Evolutionary conservation across 768 basidiomycete genomes (phyloP).

Genomic region (Calvatia gigantea): DNA sequence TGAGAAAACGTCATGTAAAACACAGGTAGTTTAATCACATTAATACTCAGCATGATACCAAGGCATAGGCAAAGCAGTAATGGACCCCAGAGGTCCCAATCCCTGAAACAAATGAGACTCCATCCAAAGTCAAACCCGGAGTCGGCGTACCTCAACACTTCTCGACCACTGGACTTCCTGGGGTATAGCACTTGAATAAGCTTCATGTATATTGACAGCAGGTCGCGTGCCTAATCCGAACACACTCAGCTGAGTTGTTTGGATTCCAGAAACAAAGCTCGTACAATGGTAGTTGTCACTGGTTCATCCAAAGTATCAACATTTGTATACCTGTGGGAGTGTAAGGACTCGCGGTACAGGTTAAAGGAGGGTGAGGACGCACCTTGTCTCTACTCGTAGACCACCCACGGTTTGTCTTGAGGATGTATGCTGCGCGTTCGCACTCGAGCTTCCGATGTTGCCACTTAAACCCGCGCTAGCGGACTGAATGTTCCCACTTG

Average conservation of each 20-base stretch:
- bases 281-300: constrained; percentile 81
- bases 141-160: constrained; percentile 61
- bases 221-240: constrained; percentile 68
- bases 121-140: background rate
- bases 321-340: constrained; percentile 60
- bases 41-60: constrained; percentile 82
- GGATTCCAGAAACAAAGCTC: constrained; percentile 20
- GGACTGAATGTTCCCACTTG: constrained; percentile 29
- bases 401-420: constrained; percentile 76
- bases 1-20: background rate
- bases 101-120: constrained; percentile 42
- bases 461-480: constrained; percentile 49
- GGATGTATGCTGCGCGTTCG: constrained; percentile 33
- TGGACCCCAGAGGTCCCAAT: constrained; percentile 99
- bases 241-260: background rate
- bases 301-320: constrained; percentile 92
- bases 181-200: constrained; percentile 93
- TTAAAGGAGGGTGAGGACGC: constrained; percentile 18
- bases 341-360: background rate
- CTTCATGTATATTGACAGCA: constrained; percentile 89
- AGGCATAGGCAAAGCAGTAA: constrained; percentile 77
- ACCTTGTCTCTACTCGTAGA: constrained; percentile 87
- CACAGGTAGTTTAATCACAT: constrained; percentile 42
- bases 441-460: constrained; percentile 59
- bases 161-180: constrained; percentile 65